Evolutionary conservation across 257 asterid genomes (phyloP).

Genomic region (Lavandula angustifolia): DNA sequence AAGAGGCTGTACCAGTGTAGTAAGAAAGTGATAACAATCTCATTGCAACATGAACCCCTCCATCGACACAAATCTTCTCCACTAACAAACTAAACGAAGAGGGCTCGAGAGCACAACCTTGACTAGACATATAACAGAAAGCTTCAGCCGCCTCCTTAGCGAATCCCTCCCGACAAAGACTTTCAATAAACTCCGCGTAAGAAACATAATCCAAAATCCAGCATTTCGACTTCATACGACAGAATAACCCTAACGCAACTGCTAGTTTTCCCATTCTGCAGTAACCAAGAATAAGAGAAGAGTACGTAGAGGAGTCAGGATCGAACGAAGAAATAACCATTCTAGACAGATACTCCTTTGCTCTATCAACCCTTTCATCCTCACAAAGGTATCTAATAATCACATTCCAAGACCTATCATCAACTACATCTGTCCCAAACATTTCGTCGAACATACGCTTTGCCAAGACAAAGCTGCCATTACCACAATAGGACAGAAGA

Average conservation of each 20-base stretch:
- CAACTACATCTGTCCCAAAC: conserved; percentile 42
- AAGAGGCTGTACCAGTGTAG: conserved; percentile 35
- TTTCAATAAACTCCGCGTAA: conserved; percentile 54
- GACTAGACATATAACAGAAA: conserved; percentile 60
- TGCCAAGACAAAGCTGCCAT: conserved; percentile 45
- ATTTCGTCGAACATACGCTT: conserved; percentile 51
- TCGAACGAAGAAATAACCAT: conserved; percentile 55
- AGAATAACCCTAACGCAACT: conserved; percentile 53
- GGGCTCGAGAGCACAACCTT: conserved; percentile 41
- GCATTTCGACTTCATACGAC: conserved; percentile 37
- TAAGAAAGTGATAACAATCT: conserved; percentile 45
- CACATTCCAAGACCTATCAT: conserved; percentile 66
- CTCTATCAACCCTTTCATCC: conserved; percentile 45
- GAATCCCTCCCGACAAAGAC: conserved; percentile 49
- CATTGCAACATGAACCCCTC: conserved; percentile 46
- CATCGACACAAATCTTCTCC: conserved; percentile 46
- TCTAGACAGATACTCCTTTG: conserved; percentile 60
- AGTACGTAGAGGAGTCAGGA: conserved; percentile 56
- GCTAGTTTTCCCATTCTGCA: conserved; percentile 49
- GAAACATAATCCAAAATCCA: conserved; percentile 60
- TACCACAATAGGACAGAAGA: conserved; percentile 54
- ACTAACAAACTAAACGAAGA: conserved; percentile 49
- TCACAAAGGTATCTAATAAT: conserved; percentile 55
- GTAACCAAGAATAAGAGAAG: conserved; percentile 67
- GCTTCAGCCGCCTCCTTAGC: conserved; percentile 54